phyloP scores from a whole-genome alignment of 2,329 filamentous ascomycete species.

The Aspergillus arachidicola region DNA sequence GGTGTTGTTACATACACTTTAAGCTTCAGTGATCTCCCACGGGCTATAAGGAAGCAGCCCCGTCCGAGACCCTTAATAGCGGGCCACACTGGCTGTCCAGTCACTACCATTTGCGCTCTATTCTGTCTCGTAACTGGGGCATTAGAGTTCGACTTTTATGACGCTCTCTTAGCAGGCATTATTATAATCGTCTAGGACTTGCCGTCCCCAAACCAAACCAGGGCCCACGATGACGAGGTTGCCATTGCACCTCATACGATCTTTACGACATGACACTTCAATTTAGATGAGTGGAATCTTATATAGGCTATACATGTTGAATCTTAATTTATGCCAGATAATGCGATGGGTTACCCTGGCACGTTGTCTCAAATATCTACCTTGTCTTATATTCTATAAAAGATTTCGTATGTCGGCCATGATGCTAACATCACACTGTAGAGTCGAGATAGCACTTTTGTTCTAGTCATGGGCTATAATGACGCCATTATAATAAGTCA shows the following conservation, averaged over 20 bases:
- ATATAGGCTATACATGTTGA: not conserved
- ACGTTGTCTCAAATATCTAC: not conserved
- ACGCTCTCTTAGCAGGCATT: not conserved
- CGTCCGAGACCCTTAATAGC: too few species aligned
- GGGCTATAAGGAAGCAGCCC: not conserved
- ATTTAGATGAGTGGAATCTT: not conserved
- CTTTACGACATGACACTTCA: not conserved
- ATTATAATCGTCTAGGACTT: not conserved
- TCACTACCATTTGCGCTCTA: not conserved
- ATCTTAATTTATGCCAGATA: not conserved
- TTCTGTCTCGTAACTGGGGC: not conserved
- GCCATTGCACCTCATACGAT: not conserved
- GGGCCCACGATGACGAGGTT: not conserved
- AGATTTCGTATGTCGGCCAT: not conserved
- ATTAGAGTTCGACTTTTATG: not conserved
- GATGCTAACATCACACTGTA: not conserved
- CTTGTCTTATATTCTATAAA: not conserved
- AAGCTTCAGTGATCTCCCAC: not conserved
- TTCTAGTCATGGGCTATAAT: not conserved
- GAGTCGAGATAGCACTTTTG: not conserved
- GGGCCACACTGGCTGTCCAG: not conserved
- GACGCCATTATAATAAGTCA: too few species aligned
- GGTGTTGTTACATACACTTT: not conserved
- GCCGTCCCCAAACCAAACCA: not conserved
- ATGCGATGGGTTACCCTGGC: not conserved